Percentiles rank a stretch among this genome's conserved stretches.
These are phyloP conservation scores for Hypoxylon sp. DNA, from an alignment of 2,329 filamentous ascomycete genomes.

Conservation along the genomic window DNA sequence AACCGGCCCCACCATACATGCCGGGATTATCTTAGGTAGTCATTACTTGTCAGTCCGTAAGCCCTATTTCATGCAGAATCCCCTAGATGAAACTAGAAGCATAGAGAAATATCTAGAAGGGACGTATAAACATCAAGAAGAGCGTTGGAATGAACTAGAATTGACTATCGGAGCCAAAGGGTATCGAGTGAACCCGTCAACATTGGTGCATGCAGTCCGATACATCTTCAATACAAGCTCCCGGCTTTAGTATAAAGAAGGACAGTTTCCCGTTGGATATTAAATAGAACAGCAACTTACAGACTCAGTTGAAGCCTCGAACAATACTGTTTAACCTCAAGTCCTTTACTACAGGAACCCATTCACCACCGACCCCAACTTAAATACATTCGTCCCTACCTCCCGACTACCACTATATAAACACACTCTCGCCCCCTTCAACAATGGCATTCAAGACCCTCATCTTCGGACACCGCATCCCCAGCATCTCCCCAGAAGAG, in stretches of 20 bases:
- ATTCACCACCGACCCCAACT: not conserved
- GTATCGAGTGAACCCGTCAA: not conserved
- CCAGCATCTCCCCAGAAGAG: constrained; percentile 28
- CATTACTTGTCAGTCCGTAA: not conserved
- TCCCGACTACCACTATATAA: not conserved
- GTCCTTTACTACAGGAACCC: not conserved
- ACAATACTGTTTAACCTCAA: not conserved
- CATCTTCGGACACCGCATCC: constrained; percentile 20
- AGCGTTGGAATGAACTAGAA: not conserved
- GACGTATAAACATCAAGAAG: not conserved
- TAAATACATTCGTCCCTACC: not conserved
- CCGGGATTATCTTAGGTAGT: not conserved
- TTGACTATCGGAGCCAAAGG: not conserved
- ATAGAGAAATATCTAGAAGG: not conserved
- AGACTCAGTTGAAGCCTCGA: not conserved
- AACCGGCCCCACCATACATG: not conserved
- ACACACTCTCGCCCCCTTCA: not conserved
- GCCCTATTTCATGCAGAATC: not conserved
- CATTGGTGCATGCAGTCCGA: not conserved
- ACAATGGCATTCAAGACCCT: constrained; percentile 27
- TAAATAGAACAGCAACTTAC: not conserved
- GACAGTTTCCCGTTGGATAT: not conserved
- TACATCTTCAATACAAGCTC: not conserved
- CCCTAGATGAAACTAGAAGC: not conserved
- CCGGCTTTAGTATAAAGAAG: not conserved